Conservation (phyloP, 2,329 filamentous ascomycete genomes). For the Aspergillus bombycis region DNA sequence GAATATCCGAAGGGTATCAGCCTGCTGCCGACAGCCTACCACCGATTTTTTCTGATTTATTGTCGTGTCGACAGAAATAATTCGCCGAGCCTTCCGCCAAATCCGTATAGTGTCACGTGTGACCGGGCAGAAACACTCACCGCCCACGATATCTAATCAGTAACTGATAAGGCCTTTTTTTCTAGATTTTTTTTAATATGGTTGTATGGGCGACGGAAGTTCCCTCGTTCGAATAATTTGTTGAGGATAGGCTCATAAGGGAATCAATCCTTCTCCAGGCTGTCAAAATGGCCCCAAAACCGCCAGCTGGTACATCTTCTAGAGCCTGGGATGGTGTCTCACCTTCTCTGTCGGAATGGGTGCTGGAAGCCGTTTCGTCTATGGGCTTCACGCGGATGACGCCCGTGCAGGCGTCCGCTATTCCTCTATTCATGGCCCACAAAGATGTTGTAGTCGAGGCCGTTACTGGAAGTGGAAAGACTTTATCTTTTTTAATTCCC, state of each 20-base stretch:
- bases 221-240: not conserved
- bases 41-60: conserved; percentile 7
- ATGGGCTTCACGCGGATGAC: conserved; percentile 90
- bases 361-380: conserved; percentile 77
- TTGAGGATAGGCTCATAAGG: not conserved
- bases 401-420: conserved; percentile 89
- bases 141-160: conserved; percentile 38
- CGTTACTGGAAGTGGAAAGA: conserved; percentile 90
- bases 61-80: conserved; percentile 8
- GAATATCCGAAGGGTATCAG: not conserved
- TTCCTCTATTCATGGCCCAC: conserved; percentile 84
- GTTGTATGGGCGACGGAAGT: conserved; percentile 5
- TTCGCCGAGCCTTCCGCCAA: conserved; percentile 16
- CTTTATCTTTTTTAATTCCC: conserved; percentile 81
- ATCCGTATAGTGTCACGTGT: conserved; percentile 14
- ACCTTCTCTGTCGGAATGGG: conserved; percentile 77
- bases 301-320: conserved; percentile 47
- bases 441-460: conserved; percentile 94
- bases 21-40: not conserved
- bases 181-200: conserved; percentile 15
- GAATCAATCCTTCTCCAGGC: not conserved
- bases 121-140: conserved; percentile 26
- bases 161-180: conserved; percentile 29
- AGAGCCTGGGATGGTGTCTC: conserved; percentile 70
- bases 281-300: conserved; percentile 43